phyloP scores from a whole-genome alignment of 23 red algal genomes.

The Gracilaria gracilis region DNA sequence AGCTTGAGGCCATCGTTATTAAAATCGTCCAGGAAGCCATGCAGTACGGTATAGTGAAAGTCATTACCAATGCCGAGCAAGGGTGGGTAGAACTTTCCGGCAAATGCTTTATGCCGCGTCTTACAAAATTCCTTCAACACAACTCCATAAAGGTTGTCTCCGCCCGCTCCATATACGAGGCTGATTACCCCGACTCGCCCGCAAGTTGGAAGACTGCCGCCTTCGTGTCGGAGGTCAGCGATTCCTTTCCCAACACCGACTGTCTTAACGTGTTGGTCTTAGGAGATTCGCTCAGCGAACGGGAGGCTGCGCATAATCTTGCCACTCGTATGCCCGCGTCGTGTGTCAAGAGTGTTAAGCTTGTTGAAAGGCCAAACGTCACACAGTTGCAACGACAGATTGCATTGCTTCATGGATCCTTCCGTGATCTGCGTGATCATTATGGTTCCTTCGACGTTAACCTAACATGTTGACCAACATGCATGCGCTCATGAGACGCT shows the following conservation, averaged over 20 bases:
- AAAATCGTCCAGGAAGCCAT: slow-evolving; percentile 77
- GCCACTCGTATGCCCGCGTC: slow-evolving; percentile 35
- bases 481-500: background rate
- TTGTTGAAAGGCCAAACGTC: slow-evolving; percentile 79
- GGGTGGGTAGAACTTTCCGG: slow-evolving; percentile 93
- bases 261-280: slow-evolving; percentile 86
- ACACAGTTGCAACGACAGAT: slow-evolving; percentile 86
- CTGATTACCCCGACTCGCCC: slow-evolving; percentile 73
- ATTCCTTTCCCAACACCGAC: slow-evolving; percentile 45
- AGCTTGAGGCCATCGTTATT: slow-evolving; percentile 78
- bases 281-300: slow-evolving; percentile 85
- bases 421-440: slow-evolving; percentile 81
- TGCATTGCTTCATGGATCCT: slow-evolving; percentile 69
- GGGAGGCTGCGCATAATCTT: slow-evolving; percentile 84
- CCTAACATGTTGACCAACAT: slow-evolving; percentile 68
- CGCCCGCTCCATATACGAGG: slow-evolving; percentile 81
- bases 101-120: slow-evolving; percentile 81
- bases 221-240: slow-evolving; percentile 75
- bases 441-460: slow-evolving; percentile 97
- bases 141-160: slow-evolving; percentile 75
- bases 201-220: slow-evolving; percentile 88
- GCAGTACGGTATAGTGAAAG: slow-evolving; percentile 81
- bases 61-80: slow-evolving; percentile 92
- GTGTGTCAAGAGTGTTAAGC: slow-evolving; percentile 91
- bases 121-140: slow-evolving; percentile 66